Percentiles rank a stretch among this genome's conserved stretches.
Evolutionary conservation across 164 flowering plant genomes (phyloP).

Genomic region (Pachysandra terminalis): DNA sequence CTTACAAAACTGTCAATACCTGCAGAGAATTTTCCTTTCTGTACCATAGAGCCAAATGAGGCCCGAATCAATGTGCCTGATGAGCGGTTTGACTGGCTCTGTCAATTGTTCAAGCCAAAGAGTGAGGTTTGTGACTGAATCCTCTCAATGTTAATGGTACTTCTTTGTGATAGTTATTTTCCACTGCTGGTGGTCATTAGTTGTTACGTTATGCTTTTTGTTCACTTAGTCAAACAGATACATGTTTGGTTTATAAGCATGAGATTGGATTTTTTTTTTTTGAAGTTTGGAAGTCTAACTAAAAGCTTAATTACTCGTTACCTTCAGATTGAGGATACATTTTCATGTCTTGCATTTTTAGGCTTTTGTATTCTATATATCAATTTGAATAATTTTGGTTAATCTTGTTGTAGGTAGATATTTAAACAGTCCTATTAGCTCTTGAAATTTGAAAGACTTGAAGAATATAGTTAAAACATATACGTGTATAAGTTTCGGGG

Average conservation of each 20-base stretch:
- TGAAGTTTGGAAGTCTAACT: not conserved
- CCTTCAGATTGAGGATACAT: not conserved
- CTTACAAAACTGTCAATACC: slow-evolving; percentile 90
- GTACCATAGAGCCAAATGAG: slow-evolving; percentile 97
- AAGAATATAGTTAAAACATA: no score
- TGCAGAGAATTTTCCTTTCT: slow-evolving; percentile 96
- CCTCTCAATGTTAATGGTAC: not conserved
- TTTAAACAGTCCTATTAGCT: no score
- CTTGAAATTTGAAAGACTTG: no score
- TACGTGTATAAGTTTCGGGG: no score
- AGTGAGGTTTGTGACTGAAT: slow-evolving; percentile 56
- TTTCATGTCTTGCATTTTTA: not conserved
- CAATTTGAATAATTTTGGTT: not conserved
- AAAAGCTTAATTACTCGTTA: not conserved
- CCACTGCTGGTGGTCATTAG: not conserved
- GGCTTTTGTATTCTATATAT: not conserved
- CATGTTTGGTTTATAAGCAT: not conserved
- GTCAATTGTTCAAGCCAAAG: slow-evolving; percentile 82
- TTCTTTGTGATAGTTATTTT: not conserved
- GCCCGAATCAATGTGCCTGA: slow-evolving; percentile 90
- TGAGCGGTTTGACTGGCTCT: slow-evolving; percentile 94
- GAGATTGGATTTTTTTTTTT: not conserved
- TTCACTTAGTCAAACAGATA: not conserved
- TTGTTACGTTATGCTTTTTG: not conserved
- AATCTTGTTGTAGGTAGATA: not conserved